Evolutionary conservation across 2,329 filamentous ascomycete genomes (phyloP).

Genomic region (Mycogone perniciosa): DNA sequence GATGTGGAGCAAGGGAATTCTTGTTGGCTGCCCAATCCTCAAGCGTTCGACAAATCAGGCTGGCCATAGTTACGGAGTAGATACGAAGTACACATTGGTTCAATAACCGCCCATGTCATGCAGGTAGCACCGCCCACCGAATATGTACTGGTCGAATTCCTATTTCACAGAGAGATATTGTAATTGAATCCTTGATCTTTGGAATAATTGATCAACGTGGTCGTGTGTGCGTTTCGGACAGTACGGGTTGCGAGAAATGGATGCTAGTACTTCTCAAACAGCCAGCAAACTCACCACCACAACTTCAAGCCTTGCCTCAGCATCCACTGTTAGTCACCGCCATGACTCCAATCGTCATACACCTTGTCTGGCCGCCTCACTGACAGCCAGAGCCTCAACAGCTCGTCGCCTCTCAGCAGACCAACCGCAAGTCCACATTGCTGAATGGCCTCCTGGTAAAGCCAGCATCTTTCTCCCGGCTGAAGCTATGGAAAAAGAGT

Average conservation of each 20-base stretch:
- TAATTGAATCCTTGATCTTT: too few species aligned
- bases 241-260: too few species aligned
- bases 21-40: slow-evolving; percentile 2
- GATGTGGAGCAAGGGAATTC: too few species aligned
- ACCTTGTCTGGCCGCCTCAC: not conserved
- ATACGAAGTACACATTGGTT: not conserved
- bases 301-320: not conserved
- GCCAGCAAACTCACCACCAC: too few species aligned
- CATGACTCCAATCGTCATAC: not conserved
- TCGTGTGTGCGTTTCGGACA: too few species aligned
- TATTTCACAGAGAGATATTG: too few species aligned
- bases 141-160: too few species aligned
- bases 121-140: not conserved
- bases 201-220: too few species aligned
- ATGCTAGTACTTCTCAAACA: too few species aligned
- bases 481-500: not conserved
- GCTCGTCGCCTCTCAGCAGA: not conserved
- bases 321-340: not conserved
- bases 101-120: not conserved
- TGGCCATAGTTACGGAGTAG: too few species aligned
- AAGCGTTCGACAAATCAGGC: not conserved
- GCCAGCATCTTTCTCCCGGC: not conserved
- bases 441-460: not conserved
- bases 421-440: not conserved
- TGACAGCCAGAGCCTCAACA: not conserved